Conservation (phyloP, 441 rosid species). For the Flueggea neowawraea region DNA sequence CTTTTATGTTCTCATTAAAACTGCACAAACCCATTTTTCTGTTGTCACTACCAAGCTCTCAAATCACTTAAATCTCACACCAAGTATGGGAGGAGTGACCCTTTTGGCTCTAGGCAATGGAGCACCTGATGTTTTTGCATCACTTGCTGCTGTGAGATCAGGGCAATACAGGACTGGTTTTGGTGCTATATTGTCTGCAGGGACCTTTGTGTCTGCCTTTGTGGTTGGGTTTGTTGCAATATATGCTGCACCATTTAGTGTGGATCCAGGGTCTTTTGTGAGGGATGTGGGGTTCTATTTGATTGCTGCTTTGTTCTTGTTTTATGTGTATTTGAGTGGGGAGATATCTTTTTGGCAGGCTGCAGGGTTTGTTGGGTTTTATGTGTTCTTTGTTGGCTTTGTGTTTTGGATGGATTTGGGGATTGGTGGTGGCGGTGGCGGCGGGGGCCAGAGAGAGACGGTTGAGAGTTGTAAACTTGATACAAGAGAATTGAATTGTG, state of each 20-base stretch:
- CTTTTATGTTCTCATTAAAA: slow-evolving; percentile 87
- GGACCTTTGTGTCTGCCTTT: slow-evolving; percentile 85
- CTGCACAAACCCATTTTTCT: slow-evolving; percentile 94
- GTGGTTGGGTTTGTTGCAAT: slow-evolving; percentile 96
- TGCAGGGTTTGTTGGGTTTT: slow-evolving; percentile 77
- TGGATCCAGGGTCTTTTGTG: slow-evolving; percentile 66
- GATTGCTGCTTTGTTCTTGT: slow-evolving; percentile 65
- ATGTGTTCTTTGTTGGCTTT: slow-evolving; percentile 78
- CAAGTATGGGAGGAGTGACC: slow-evolving; percentile 92
- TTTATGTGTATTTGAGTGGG: slow-evolving; percentile 90
- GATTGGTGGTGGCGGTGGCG: slow-evolving; percentile 11
- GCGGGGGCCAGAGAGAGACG: neutral
- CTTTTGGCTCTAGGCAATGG: slow-evolving; percentile 94
- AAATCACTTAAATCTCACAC: slow-evolving; percentile 63
- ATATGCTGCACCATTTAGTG: slow-evolving; percentile 76
- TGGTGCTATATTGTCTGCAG: slow-evolving; percentile 90
- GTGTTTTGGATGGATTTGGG: slow-evolving; percentile 98
- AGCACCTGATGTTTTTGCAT: slow-evolving; percentile 91
- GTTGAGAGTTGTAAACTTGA: slow-evolving; percentile 15
- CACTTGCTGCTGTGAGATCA: slow-evolving; percentile 74
- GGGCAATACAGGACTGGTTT: slow-evolving; percentile 94
- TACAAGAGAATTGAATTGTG: slow-evolving; percentile 16
- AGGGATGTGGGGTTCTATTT: slow-evolving; percentile 86
- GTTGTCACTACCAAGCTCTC: slow-evolving; percentile 84
- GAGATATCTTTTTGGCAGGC: slow-evolving; percentile 98